Percentiles rank a stretch among this genome's conserved stretches.
These are phyloP conservation scores for Cenchrus fungigraminus DNA, from an alignment of 176 grass and related monocot genomes.

Conservation along the genomic window DNA sequence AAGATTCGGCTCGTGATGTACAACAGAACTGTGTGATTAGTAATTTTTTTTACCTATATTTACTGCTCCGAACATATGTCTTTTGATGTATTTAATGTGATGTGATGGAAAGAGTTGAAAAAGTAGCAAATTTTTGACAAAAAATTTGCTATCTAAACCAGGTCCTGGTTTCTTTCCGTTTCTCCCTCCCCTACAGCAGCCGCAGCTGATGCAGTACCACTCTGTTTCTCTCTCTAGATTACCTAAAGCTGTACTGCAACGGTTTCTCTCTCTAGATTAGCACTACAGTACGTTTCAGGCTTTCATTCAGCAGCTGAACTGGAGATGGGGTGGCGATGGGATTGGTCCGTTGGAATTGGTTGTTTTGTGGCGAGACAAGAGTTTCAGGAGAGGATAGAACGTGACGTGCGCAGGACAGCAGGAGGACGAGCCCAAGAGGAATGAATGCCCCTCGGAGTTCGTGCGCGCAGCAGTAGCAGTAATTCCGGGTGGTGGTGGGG, in stretches of 20 bases:
- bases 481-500: background rate
- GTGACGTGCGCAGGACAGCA: background rate
- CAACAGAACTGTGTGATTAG: too few species aligned
- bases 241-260: too few species aligned
- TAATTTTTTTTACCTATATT: too few species aligned
- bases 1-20: too few species aligned
- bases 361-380: background rate
- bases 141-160: too few species aligned
- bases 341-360: conserved; percentile 40
- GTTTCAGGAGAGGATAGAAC: background rate
- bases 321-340: background rate
- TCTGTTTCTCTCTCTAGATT: conserved; percentile 24
- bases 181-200: too few species aligned
- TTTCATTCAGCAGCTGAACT: background rate
- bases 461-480: background rate
- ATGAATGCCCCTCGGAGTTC: background rate
- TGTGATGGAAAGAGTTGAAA: too few species aligned
- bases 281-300: background rate
- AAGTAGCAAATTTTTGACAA: too few species aligned
- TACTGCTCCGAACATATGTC: too few species aligned
- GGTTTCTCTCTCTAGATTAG: too few species aligned
- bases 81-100: too few species aligned
- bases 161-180: background rate
- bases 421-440: background rate
- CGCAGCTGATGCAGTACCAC: background rate